A percentile compares a stretch with the other conserved stretches of the same genome.
phyloP scores from a whole-genome alignment of 75 land plant genomes.

The Cunninghamia lanceolata region DNA sequence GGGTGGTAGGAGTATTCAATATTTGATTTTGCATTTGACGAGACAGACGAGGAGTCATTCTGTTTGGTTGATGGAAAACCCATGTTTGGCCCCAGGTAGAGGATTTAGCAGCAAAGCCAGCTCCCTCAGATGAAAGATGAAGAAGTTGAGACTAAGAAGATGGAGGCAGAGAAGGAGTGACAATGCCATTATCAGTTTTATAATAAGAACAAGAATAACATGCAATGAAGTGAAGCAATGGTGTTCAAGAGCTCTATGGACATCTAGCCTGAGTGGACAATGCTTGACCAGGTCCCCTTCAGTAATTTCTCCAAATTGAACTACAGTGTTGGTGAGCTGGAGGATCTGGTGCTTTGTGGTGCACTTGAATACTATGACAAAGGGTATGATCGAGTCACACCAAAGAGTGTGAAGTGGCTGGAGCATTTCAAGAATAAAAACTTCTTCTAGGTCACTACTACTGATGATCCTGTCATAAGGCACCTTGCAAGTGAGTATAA shows the following conservation, averaged over 20 bases:
- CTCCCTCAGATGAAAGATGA: constrained; percentile 90
- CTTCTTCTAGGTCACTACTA: constrained; percentile 97
- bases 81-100: constrained; percentile 71
- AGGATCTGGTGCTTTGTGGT: too few relatives aligned
- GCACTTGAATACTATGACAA: too few relatives aligned
- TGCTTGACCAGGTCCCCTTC: constrained; percentile 97
- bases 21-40: constrained; percentile 73
- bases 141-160: constrained; percentile 70
- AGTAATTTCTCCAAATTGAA: too few relatives aligned
- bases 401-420: constrained; percentile 77
- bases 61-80: constrained; percentile 86
- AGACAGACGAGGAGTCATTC: constrained; percentile 66
- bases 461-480: constrained; percentile 93
- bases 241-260: constrained; percentile 73
- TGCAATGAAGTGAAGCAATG: constrained; percentile 54
- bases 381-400: constrained; percentile 87
- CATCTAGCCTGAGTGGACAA: constrained; percentile 97
- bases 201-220: constrained; percentile 35
- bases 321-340: too few relatives aligned
- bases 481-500: constrained; percentile 80
- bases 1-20: constrained; percentile 34
- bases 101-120: constrained; percentile 58
- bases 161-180: constrained; percentile 89
- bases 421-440: constrained; percentile 85
- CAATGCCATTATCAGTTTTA: constrained; percentile 65